Base-by-base conservation (phyloP, 2,329 filamentous ascomycete species). In the Colletotrichum melonis region DNA sequence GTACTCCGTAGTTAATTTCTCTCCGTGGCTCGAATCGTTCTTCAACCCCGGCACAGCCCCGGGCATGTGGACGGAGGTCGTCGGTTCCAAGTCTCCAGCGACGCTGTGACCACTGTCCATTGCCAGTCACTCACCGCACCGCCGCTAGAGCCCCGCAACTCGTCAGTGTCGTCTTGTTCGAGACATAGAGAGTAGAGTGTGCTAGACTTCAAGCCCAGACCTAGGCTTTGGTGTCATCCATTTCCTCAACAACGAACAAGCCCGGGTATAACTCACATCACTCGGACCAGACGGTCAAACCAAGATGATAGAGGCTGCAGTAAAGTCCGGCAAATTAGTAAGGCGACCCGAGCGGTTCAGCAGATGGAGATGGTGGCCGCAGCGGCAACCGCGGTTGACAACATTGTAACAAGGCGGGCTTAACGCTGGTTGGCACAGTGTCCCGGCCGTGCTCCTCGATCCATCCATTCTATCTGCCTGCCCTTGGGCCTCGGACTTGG, bases 361-460 rank as follows among this genome's bases (percentile, higher is more conserved):
- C 42, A 60, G 24, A 42, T 55, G 35, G 42, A 63, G 58, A 63
- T 26, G 58, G 42, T 35, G 62, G 30, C 30, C 59, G 38, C 66
- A 60, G 66, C 66, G 59, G 69, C 30, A 72, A 49, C 54, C 46
- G 70, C 66, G 70, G 66, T 69, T 69, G 66, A 64, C 26, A 55
- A 59, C 65, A 59, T 22, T 58, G 35, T 54, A 49, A 35, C 12
- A 38, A 66, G 38, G 32, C 54, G 35, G 59, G 26, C 59, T 55
- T 24, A 32, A 22, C 22, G 55, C 28, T 62, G 60, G 57, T 65
- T 71, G 57, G 62, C 62, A 65, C 62, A 73, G 56, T 56, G 42
- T 73, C 30, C 55, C 32, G 71, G 67, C 71, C 71, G 67, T 71
- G 71, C 71, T 65, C 71, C 67, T 65, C 30, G 55, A 52, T 66